Evolutionary conservation across 1,284 basidiomycete genomes (phyloP).

Genomic region (Rhodotorula sp.): DNA sequence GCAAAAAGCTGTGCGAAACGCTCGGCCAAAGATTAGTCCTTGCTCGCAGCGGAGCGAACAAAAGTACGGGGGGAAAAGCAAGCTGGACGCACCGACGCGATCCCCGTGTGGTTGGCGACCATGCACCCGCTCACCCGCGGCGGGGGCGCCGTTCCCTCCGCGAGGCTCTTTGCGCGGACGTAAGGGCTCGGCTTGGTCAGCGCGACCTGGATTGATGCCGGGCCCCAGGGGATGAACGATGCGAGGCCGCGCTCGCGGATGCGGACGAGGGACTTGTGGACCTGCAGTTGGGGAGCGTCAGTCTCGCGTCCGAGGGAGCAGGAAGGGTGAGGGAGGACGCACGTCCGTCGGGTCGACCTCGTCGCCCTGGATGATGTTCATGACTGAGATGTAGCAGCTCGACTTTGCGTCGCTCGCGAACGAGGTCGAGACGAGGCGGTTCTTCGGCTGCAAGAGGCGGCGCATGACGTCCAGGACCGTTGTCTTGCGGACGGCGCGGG

Average conservation of each 20-base stretch:
- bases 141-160: conserved; percentile 13
- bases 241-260: conserved; percentile 96
- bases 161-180: conserved; percentile 68
- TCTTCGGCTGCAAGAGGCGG: conserved; percentile 94
- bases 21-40: not conserved
- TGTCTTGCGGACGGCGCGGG: conserved; percentile 84
- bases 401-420: conserved; percentile 51
- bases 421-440: conserved; percentile 92
- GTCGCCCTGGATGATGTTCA: conserved; percentile 93
- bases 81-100: conserved; percentile 74
- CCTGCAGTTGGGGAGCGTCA: conserved; percentile 55
- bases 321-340: conserved; percentile 41
- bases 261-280: conserved; percentile 93
- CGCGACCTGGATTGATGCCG: conserved; percentile 96
- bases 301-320: not conserved
- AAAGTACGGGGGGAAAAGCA: not conserved
- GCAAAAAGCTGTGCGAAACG: conserved; percentile 73
- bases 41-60: not conserved
- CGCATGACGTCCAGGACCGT: conserved; percentile 99
- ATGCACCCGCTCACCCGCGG: conserved; percentile 90
- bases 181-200: conserved; percentile 89
- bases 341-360: conserved; percentile 98
- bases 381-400: conserved; percentile 89
- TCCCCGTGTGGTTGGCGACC: conserved; percentile 98
- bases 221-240: conserved; percentile 99